These are phyloP conservation scores for Daldinia caldariorum DNA, from an alignment of 495 filamentous ascomycete species.

Conservation along the genomic window DNA sequence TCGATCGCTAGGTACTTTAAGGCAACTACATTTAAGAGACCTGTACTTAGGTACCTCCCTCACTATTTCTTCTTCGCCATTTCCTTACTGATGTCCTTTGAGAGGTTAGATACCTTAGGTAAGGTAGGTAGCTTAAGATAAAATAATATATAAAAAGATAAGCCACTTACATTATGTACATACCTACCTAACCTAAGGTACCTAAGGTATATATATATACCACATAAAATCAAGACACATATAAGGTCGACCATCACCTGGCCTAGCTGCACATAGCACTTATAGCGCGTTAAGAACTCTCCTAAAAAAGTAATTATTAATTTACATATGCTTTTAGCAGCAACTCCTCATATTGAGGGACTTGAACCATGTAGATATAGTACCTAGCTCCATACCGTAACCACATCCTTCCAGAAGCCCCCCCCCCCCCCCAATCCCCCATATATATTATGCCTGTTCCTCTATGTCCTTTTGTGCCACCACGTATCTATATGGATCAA, in stretches of 20 bases:
- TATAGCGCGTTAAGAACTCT: neutral
- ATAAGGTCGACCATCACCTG: too few species aligned
- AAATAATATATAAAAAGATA: too few species aligned
- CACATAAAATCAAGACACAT: too few species aligned
- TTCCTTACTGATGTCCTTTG: neutral
- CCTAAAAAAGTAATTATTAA: neutral
- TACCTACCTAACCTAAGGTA: too few species aligned
- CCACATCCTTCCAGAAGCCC: neutral
- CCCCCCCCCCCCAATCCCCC: neutral
- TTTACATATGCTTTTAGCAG: neutral
- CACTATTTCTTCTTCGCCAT: neutral
- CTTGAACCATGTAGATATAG: neutral
- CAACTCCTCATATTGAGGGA: neutral
- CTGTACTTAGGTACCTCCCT: neutral
- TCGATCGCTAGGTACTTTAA: neutral
- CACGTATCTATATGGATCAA: neutral
- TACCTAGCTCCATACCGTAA: neutral
- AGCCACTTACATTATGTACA: too few species aligned
- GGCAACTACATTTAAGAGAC: neutral
- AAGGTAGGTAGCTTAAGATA: too few species aligned
- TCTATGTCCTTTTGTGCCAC: neutral
- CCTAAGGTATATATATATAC: too few species aligned
- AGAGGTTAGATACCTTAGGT: neutral
- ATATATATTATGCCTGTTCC: neutral
- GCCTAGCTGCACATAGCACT: too few species aligned